Evolutionary conservation across 176 grass and related monocot species (phyloP), one percentile per base, ranked within the genome.

Genomic region (Oryza meyeriana): DNA sequence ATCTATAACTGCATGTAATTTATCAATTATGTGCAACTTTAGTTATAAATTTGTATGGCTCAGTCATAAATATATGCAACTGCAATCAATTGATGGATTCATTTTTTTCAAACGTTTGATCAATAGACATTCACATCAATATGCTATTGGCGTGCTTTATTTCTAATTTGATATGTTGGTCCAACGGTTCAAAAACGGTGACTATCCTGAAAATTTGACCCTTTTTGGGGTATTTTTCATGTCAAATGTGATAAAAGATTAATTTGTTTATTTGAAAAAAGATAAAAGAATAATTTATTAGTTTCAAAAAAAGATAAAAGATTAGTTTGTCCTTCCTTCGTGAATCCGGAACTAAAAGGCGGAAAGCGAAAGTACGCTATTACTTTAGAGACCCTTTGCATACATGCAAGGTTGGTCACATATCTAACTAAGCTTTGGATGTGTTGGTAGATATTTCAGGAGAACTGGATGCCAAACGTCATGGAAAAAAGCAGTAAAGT

Each of bases 401-500:
- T 52, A 52, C 47, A 50, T 50, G 47, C 47, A 50, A 50, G 81
- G 81, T 85, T 89, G 71, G 63, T 84, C 68, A 64, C 63, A 64
- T 52, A 85, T 69, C 47, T 72, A 79, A 65, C 81, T 69, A 69
- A 55, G 32, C 79, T 32, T 69, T 38, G 39, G 24, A 61, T 68
- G 72, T 28, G 66, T 41, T 77, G 3, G 33, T 25, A 71, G 72
- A 85, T 89, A 47, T 84, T 57, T 41, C 3, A 22, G 17, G 74
- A 52, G 83, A 89, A 85, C 78, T 85, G 47, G 87, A 85, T 89
- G 82, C 87, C 6, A 4, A 2, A 77, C 42, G 78, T 81, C 82
- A 85, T 6, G 24, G 10, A 73, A 78, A 59, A 25, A 89, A 84
- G 81, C 29, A 84, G 69, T 13, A 18, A 62, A 74, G 38, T 36